Evolutionary conservation across 78 protist species (phyloP).

Genomic region (Dictyostelium citrinum): DNA sequence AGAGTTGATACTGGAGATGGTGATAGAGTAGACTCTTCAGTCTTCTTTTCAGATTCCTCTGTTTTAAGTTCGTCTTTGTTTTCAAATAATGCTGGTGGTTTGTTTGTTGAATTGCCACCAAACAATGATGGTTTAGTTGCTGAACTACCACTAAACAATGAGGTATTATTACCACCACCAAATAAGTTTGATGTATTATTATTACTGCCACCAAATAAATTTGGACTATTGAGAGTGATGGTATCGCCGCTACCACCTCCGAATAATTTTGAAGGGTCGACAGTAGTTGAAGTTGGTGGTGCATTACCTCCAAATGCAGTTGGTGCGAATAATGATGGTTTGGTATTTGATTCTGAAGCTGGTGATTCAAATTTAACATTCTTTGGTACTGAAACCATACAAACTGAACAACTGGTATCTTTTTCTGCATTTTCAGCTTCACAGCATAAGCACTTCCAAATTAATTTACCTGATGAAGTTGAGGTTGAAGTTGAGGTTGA

Average conservation of each 20-base stretch:
- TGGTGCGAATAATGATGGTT: neutral
- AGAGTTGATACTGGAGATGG: too few species aligned
- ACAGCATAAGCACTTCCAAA: constrained; percentile 55
- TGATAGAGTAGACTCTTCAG: too few species aligned
- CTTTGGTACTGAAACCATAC: constrained; percentile 39
- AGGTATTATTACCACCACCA: neutral
- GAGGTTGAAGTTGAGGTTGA: neutral
- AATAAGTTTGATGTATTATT: neutral
- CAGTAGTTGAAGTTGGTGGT: neutral
- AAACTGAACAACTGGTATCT: neutral
- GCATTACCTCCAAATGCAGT: neutral
- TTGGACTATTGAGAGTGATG: neutral
- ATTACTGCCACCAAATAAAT: neutral
- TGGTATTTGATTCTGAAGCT: neutral
- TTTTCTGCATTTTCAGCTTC: constrained; percentile 1
- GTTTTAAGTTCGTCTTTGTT: neutral
- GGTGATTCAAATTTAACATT: neutral
- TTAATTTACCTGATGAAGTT: neutral
- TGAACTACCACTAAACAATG: neutral
- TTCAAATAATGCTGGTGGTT: neutral
- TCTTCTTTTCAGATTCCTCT: too few species aligned
- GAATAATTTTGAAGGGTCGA: neutral
- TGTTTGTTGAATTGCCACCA: neutral
- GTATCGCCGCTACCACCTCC: neutral
- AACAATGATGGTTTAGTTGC: neutral